A percentile compares a stretch with the other conserved stretches of the same genome.
phyloP scores from a whole-genome alignment of 2,329 filamentous ascomycete genomes.

The Bipolaris gigantea region DNA sequence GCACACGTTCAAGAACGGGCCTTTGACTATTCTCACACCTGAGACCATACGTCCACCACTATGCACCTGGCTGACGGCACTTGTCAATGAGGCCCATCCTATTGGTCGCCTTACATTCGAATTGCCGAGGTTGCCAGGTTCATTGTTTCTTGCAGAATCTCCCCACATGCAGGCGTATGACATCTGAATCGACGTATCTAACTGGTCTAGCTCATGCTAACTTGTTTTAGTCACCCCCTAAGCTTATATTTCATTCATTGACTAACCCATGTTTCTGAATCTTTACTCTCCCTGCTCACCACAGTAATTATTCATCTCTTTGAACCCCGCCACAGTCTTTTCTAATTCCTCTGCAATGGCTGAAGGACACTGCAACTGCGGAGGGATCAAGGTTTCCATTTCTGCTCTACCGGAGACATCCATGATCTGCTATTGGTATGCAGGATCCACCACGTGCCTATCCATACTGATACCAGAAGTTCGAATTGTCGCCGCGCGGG shows the following conservation, averaged over 20 bases:
- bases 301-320: background rate
- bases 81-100: too few relatives aligned
- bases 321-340: background rate
- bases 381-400: conserved; percentile 31
- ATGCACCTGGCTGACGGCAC: too few relatives aligned
- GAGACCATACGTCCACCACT: too few relatives aligned
- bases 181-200: background rate
- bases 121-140: background rate
- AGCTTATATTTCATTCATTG: background rate
- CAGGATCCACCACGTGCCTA: too few relatives aligned
- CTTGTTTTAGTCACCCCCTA: too few relatives aligned
- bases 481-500: conserved; percentile 37
- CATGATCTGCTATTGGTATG: conserved; percentile 37
- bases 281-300: background rate
- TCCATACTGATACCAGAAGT: conserved; percentile 13
- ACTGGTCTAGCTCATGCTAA: too few relatives aligned
- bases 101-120: background rate
- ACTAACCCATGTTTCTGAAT: background rate
- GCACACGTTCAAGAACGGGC: too few relatives aligned
- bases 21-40: too few relatives aligned
- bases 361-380: conserved; percentile 39
- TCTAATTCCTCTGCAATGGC: conserved; percentile 15
- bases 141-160: background rate
- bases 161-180: background rate
- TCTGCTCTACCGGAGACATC: conserved; percentile 25